Base-by-base conservation (phyloP, 148 eudicot genomes). In the Bassia scoparia region DNA sequence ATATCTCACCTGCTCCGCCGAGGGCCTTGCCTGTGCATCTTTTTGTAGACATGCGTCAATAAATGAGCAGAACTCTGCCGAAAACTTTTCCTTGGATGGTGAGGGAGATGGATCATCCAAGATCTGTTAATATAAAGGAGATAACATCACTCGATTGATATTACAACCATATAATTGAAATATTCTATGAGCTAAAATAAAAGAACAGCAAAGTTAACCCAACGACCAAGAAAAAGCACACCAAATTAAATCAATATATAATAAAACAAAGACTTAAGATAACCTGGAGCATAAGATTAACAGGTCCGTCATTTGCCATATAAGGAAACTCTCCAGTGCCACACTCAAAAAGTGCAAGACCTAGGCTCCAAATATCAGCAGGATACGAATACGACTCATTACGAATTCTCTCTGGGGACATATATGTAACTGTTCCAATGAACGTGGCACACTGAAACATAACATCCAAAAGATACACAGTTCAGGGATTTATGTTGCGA, bases 311-410 rank as follows among this genome's bases (percentile, higher is more conserved):
- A 76, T 75, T 89, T 52, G 93, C 91, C 34, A 83, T 77, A 71
- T 92, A 92, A 0, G 98, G 98, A 63, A 92, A 92, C 73, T 90
- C 96, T 69, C 98, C 98, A 1, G 98, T 94, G 48, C 92, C 98
- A 82, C 97, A 93, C 76, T 90, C 98, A 68, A 93, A 90, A 54
- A 92, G 86, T n/a, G 98, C 96, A 80, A 94, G 97, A 34, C 98
- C 98, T 60, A 94, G 91, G 83, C 98, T 94, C 98, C 97, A 94
- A 74, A 94, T 94, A 87, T 94, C 98, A 83, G 98, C 98, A 58
- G 98, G 96, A 79, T 88, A 94, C 16, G 98, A 94, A 78, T 94
- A 94, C 68, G 76, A 91, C 75, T 94, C 98, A 69, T 94, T 94
- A 67, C 97, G 88, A 41, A 94, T 94, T 72, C 98, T 82, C 81